phyloP scores from a whole-genome alignment of 2,329 filamentous ascomycete species.

The Zymoseptoria pseudotritici region DNA sequence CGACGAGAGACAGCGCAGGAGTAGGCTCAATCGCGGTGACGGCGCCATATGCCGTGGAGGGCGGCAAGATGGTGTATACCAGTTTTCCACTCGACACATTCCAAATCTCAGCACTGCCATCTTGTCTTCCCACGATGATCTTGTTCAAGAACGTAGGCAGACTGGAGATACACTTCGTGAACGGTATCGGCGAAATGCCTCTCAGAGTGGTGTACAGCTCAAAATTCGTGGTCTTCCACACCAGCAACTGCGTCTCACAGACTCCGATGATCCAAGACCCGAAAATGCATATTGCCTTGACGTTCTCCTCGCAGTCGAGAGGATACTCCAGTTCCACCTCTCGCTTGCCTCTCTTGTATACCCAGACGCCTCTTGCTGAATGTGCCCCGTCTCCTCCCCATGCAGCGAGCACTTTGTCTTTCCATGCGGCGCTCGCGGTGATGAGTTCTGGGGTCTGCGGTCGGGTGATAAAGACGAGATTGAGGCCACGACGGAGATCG shows the following conservation, averaged over 20 bases:
- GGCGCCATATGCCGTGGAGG: conserved; percentile 62
- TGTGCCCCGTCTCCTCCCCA: conserved; percentile 60
- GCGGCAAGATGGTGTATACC: conserved; percentile 80
- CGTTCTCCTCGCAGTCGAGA: conserved; percentile 57
- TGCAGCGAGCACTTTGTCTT: conserved; percentile 77
- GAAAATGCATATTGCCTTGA: conserved; percentile 72
- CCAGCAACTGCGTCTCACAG: conserved; percentile 66
- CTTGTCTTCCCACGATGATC: conserved; percentile 76
- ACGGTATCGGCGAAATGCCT: conserved; percentile 50
- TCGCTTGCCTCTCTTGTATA: conserved; percentile 86
- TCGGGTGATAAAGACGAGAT: conserved; percentile 85
- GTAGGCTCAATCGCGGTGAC: conserved; percentile 84
- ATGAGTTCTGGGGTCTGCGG: conserved; percentile 82
- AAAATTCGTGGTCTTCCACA: conserved; percentile 77
- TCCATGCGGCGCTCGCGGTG: conserved; percentile 82
- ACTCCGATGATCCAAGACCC: conserved; percentile 87
- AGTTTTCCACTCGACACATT: conserved; percentile 88
- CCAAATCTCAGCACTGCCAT: conserved; percentile 94
- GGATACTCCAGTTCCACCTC: conserved; percentile 67
- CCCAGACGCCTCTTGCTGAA: conserved; percentile 66
- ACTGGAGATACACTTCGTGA: conserved; percentile 72
- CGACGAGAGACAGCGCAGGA: conserved; percentile 75
- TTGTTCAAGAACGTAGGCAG: conserved; percentile 98
- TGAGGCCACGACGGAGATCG: conserved; percentile 81
- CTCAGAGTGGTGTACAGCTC: conserved; percentile 86